Evolutionary conservation across 2,329 filamentous ascomycete genomes (phyloP).

Genomic region (Pestalotiopsis sp.): DNA sequence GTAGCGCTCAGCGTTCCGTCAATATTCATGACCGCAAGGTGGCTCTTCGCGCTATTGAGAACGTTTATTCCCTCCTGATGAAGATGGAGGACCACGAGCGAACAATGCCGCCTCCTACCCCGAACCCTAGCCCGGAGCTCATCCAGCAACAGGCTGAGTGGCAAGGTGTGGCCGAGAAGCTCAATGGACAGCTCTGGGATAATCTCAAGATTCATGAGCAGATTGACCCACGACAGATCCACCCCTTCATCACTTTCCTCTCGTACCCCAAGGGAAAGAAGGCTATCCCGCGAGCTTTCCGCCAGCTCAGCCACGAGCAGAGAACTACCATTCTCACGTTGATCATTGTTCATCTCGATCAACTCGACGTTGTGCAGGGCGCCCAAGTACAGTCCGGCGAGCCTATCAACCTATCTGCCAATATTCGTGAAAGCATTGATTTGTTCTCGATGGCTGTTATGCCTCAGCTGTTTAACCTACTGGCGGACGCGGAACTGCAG

Average conservation of each 20-base stretch:
- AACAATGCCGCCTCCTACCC: conserved; percentile 64
- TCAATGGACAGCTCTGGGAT: conserved; percentile 82
- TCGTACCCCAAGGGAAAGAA: conserved; percentile 97
- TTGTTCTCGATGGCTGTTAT: conserved; percentile 87
- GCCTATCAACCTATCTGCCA: conserved; percentile 67
- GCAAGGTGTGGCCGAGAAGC: conserved; percentile 68
- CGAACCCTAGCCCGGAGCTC: conserved; percentile 66
- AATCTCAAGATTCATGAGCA: conserved; percentile 92
- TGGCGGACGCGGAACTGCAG: conserved; percentile 87
- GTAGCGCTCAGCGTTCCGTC: conserved; percentile 44
- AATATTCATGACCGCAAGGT: conserved; percentile 75
- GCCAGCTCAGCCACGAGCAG: conserved; percentile 88
- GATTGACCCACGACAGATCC: conserved; percentile 74
- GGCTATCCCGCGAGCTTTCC: conserved; percentile 91
- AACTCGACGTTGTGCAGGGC: conserved; percentile 84
- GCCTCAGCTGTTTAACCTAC: conserved; percentile 85
- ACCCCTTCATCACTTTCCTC: conserved; percentile 95
- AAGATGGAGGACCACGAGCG: conserved; percentile 92
- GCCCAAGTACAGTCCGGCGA: conserved; percentile 77
- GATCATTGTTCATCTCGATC: conserved; percentile 91
- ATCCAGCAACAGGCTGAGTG: conserved; percentile 79
- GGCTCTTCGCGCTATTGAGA: conserved; percentile 84
- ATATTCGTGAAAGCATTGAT: conserved; percentile 88
- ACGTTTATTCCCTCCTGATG: conserved; percentile 87
- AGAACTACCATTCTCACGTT: conserved; percentile 94